Percentiles rank a stretch among this genome's conserved stretches.
These are phyloP conservation scores for Aspergillus sclerotialis DNA, from an alignment of 2,329 filamentous ascomycete genomes.

Conservation along the genomic window DNA sequence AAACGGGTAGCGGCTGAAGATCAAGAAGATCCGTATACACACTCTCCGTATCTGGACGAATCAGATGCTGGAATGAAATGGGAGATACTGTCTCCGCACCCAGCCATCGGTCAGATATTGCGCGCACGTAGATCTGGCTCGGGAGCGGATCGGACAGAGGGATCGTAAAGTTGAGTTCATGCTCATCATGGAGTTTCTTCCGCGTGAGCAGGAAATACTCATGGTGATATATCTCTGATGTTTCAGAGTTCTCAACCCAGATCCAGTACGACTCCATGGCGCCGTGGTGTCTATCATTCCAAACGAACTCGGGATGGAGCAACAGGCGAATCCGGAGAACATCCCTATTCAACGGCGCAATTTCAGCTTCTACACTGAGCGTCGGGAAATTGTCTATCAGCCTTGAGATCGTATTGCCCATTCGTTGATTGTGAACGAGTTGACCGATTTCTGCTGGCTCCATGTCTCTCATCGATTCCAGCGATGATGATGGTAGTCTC, in stretches of 20 bases:
- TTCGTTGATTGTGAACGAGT: conserved; percentile 82
- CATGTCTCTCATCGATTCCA: conserved; percentile 89
- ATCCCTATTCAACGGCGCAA: conserved; percentile 89
- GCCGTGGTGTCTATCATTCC: conserved; percentile 92
- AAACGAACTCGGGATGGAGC: conserved; percentile 81
- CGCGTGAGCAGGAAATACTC: conserved; percentile 92
- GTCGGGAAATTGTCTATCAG: conserved; percentile 89
- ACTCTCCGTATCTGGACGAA: conserved; percentile 93
- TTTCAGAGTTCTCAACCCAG: conserved; percentile 98
- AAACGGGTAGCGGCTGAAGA: conserved; percentile 79
- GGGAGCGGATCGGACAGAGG: conserved; percentile 88
- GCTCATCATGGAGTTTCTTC: conserved; percentile 87
- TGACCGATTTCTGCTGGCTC: conserved; percentile 82
- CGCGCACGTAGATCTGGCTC: conserved; percentile 90
- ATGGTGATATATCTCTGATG: conserved; percentile 94
- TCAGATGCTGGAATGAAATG: conserved; percentile 95
- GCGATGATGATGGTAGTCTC: conserved; percentile 64
- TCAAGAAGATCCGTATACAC: conserved; percentile 92
- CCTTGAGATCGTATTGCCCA: conserved; percentile 73
- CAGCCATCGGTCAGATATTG: conserved; percentile 91
- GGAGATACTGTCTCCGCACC: conserved; percentile 93
- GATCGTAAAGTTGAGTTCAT: conserved; percentile 96
- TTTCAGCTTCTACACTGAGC: conserved; percentile 82
- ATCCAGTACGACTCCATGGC: conserved; percentile 96
- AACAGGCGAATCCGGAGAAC: conserved; percentile 85